phyloP scores from a whole-genome alignment of 345 rosid genomes.

The Eucalyptus pauciflora region DNA sequence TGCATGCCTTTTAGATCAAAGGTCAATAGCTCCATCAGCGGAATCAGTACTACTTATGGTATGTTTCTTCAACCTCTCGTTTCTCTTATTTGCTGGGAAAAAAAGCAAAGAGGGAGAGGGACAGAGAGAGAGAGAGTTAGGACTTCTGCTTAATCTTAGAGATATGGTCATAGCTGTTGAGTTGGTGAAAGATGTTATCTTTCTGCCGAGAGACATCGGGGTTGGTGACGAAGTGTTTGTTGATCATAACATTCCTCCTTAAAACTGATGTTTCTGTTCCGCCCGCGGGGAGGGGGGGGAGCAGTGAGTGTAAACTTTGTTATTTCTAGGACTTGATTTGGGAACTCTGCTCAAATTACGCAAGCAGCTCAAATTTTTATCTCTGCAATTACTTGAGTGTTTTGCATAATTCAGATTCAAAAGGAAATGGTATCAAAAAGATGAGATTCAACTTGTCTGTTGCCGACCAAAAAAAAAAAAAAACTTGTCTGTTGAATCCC shows the following conservation, averaged over 20 bases:
- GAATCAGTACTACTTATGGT: conserved; percentile 29
- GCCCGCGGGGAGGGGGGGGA: not conserved
- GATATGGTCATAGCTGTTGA: not conserved
- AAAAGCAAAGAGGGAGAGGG: not conserved
- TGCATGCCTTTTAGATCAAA: conserved; percentile 78
- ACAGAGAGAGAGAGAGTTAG: not conserved
- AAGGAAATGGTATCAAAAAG: not conserved
- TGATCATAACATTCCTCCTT: not conserved
- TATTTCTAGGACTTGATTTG: not conserved
- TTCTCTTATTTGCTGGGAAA: not conserved
- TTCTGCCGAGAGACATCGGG: not conserved
- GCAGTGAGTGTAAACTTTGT: not conserved
- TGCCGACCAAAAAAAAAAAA: not conserved
- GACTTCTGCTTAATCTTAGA: not conserved
- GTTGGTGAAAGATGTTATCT: not conserved
- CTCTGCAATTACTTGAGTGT: not conserved
- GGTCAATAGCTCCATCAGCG: conserved; percentile 67
- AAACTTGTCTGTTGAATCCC: not conserved
- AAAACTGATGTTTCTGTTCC: not conserved
- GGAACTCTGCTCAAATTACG: not conserved
- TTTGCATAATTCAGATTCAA: not conserved
- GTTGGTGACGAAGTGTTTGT: not conserved
- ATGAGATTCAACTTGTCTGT: not conserved
- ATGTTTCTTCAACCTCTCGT: not conserved
- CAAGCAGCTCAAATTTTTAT: not conserved